These are phyloP conservation scores for Pseudomonodictys pantanalensis DNA, from an alignment of 495 filamentous ascomycete species.

Conservation along the genomic window DNA sequence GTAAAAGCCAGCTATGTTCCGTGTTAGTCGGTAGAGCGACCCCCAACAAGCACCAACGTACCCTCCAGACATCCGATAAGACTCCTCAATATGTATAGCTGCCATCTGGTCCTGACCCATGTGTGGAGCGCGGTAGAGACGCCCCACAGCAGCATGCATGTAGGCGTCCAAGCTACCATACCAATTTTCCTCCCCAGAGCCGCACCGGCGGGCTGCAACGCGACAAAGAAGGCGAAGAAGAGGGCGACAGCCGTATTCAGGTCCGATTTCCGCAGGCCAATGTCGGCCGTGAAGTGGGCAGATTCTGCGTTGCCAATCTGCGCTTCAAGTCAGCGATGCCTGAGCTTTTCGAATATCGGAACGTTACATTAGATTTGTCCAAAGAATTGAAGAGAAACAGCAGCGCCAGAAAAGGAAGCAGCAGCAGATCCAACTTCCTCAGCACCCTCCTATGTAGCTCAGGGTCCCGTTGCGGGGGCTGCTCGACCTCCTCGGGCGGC, in stretches of 20 bases:
- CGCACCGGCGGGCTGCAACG: constrained; percentile 55
- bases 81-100: constrained; percentile 45
- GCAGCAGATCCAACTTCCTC: constrained; percentile 47
- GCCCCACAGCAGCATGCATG: constrained; percentile 57
- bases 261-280: constrained; percentile 46
- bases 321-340: not conserved
- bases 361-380: constrained; percentile 48
- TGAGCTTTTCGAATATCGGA: not conserved
- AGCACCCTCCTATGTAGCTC: constrained; percentile 33
- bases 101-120: constrained; percentile 40
- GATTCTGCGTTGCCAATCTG: constrained; percentile 54
- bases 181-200: constrained; percentile 54
- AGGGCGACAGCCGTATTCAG: constrained; percentile 54
- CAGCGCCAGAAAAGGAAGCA: constrained; percentile 53
- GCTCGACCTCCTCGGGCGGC: not conserved
- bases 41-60: not conserved
- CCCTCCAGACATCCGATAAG: constrained; percentile 47
- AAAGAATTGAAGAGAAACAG: constrained; percentile 53
- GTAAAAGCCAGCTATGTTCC: constrained; percentile 50
- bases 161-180: constrained; percentile 52
- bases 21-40: not conserved
- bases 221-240: constrained; percentile 58
- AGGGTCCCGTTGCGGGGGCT: not conserved
- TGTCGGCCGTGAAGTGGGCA: constrained; percentile 49
- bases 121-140: constrained; percentile 49